Conservation (phyloP, 805 yeast species). For the Candida gorgasii region DNA sequence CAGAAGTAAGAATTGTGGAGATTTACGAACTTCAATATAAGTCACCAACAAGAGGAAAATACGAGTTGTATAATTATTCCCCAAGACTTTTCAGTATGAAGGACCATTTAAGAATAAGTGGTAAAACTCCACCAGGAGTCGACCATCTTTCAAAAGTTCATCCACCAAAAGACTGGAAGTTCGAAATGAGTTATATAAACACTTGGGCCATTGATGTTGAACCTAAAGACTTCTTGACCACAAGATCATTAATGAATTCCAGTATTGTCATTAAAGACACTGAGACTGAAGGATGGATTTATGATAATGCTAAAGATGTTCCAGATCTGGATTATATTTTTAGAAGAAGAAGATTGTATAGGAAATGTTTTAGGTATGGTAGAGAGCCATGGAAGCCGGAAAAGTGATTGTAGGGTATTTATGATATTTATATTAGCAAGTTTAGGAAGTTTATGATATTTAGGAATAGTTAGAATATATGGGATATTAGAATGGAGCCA, state of each 20-base stretch:
- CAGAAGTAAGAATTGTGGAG: conserved; percentile 65
- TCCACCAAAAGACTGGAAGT: conserved; percentile 78
- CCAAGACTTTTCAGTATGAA: conserved; percentile 52
- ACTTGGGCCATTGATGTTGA: conserved; percentile 66
- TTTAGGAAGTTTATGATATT: too few species aligned
- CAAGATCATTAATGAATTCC: conserved; percentile 36
- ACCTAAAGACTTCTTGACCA: conserved; percentile 53
- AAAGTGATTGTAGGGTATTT: too few species aligned
- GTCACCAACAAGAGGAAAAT: conserved; percentile 58
- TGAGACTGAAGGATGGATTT: conserved; percentile 52
- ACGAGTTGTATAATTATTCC: conserved; percentile 64
- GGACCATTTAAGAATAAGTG: conserved; percentile 40
- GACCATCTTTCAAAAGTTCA: conserved; percentile 51
- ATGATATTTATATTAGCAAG: too few species aligned
- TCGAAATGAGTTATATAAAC: conserved; percentile 49
- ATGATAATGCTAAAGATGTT: conserved; percentile 28
- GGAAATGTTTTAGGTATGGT: conserved; percentile 52
- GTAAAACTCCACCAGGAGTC: conserved; percentile 67
- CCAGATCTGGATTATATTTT: conserved; percentile 43
- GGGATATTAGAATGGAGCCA: too few species aligned
- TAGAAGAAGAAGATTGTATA: conserved; percentile 56
- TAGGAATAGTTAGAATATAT: too few species aligned
- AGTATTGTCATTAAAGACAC: conserved; percentile 22
- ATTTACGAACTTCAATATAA: conserved; percentile 73
- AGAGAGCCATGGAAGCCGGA: conserved; percentile 19